These are phyloP conservation scores for Skeletonema menzelii DNA, from an alignment of 108 stramenopile species.

Conservation along the genomic window DNA sequence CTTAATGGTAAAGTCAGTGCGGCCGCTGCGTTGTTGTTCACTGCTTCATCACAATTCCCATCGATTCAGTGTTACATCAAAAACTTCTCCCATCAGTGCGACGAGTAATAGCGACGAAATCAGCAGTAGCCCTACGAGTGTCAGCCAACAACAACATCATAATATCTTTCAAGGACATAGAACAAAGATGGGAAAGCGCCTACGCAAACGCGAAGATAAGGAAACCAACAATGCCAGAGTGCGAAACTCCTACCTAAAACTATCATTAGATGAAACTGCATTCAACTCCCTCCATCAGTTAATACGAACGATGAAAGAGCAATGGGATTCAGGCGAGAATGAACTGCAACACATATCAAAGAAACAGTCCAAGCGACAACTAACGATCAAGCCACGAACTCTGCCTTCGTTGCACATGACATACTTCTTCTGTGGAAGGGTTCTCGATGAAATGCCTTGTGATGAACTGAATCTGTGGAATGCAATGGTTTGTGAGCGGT, in stretches of 20 bases:
- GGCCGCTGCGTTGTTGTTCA: not conserved
- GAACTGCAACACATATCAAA: not conserved
- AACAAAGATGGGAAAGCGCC: conserved; percentile 7
- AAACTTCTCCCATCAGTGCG: not conserved
- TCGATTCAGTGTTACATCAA: not conserved
- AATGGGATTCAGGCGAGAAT: conserved; percentile 7
- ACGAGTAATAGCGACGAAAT: not conserved
- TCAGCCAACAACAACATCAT: not conserved
- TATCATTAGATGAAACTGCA: conserved; percentile 43
- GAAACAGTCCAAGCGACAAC: conserved; percentile 6
- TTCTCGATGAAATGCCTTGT: conserved; percentile 38
- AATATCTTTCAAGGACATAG: not conserved
- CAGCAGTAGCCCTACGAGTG: not conserved
- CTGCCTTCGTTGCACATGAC: conserved; percentile 63
- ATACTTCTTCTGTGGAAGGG: conserved; percentile 60
- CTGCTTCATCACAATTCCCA: not conserved
- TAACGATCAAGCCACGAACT: conserved; percentile 46
- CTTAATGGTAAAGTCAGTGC: not conserved
- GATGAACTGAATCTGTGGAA: conserved; percentile 48
- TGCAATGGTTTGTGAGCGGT: conserved; percentile 17
- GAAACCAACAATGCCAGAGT: conserved; percentile 14
- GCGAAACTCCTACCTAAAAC: conserved; percentile 59
- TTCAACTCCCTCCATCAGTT: conserved; percentile 32
- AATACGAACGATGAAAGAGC: not conserved
- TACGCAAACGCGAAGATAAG: conserved; percentile 6